These are phyloP conservation scores for Nakazawaea molendinolei DNA, from an alignment of 805 yeast genomes.

Conservation along the genomic window DNA sequence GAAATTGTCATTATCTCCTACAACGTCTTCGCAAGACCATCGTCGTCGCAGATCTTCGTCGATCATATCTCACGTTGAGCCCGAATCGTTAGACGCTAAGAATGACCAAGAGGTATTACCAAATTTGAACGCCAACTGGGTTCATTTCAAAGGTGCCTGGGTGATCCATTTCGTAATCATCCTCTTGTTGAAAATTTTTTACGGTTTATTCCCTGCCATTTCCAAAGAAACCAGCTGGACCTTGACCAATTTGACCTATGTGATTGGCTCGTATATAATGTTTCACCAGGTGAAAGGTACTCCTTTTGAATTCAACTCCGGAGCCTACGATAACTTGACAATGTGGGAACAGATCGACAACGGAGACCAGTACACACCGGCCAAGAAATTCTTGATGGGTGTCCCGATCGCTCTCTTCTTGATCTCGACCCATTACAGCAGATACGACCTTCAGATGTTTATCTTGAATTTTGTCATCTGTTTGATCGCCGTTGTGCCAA, in stretches of 20 bases:
- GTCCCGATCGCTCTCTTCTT: conserved; percentile 90
- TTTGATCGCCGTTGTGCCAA: conserved; percentile 84
- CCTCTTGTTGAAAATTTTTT: conserved; percentile 63
- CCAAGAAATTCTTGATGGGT: conserved; percentile 84
- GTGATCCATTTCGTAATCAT: conserved; percentile 82
- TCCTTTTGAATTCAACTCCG: conserved; percentile 94
- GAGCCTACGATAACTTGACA: conserved; percentile 91
- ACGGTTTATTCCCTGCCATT: conserved; percentile 74
- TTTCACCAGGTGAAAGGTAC: conserved; percentile 95
- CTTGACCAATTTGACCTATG: conserved; percentile 82
- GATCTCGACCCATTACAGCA: conserved; percentile 83
- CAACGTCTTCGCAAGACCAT: conserved; percentile 25
- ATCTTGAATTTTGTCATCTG: conserved; percentile 76
- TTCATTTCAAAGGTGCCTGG: conserved; percentile 96
- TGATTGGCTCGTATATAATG: conserved; percentile 89
- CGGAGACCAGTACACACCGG: conserved; percentile 96
- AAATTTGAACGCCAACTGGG: conserved; percentile 94
- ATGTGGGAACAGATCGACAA: conserved; percentile 95
- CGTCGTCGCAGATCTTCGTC: conserved; percentile 75
- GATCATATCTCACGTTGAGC: conserved; percentile 85
- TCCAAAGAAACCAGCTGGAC: conserved; percentile 90
- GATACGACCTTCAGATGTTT: conserved; percentile 75
- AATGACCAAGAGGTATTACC: conserved; percentile 87
- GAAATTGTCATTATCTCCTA: conserved; percentile 27
- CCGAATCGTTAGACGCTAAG: conserved; percentile 86